Conservation (phyloP, 768 basidiomycete species). For the Polyporus arcularius region DNA sequence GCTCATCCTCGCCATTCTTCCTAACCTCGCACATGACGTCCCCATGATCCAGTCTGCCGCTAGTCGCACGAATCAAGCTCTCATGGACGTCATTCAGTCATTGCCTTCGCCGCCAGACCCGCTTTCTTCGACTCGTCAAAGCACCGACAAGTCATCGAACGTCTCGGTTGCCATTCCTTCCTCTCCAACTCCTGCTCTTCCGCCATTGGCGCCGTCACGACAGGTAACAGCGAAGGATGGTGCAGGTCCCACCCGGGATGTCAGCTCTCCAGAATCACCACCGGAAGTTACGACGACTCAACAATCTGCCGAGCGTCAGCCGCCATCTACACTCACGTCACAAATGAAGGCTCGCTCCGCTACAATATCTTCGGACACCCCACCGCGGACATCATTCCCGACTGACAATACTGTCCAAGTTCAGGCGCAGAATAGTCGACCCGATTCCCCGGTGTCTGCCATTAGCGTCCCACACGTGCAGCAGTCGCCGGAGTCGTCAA, state of each 20-base stretch:
- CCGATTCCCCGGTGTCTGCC: conserved; percentile 34
- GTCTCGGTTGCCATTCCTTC: conserved; percentile 34
- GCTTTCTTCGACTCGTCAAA: conserved; percentile 32
- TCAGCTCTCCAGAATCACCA: conserved; percentile 46
- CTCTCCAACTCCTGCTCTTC: conserved; percentile 57
- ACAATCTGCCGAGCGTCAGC: conserved; percentile 15
- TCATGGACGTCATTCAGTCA: conserved; percentile 83
- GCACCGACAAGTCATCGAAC: conserved; percentile 27
- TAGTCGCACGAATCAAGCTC: conserved; percentile 79
- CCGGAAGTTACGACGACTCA: conserved; percentile 32
- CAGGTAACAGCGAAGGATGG: conserved; percentile 46
- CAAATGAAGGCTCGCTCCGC: conserved; percentile 9
- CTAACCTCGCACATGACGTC: conserved; percentile 92
- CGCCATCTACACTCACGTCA: conserved; percentile 14
- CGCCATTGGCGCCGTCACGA: conserved; percentile 45
- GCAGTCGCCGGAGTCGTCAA: conserved; percentile 28
- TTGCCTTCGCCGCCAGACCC: conserved; percentile 72
- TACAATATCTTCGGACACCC: conserved; percentile 8
- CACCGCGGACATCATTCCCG: background rate
- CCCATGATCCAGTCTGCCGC: conserved; percentile 88
- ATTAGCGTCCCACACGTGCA: conserved; percentile 27
- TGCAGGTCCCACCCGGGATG: conserved; percentile 42
- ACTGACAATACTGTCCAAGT: conserved; percentile 7
- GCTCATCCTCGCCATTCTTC: conserved; percentile 89
- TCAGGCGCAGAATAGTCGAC: conserved; percentile 28